Percentiles rank a stretch among this genome's conserved stretches.
These are phyloP conservation scores for Yamadazyma kitorensis DNA, from an alignment of 805 yeast species.

Conservation along the genomic window DNA sequence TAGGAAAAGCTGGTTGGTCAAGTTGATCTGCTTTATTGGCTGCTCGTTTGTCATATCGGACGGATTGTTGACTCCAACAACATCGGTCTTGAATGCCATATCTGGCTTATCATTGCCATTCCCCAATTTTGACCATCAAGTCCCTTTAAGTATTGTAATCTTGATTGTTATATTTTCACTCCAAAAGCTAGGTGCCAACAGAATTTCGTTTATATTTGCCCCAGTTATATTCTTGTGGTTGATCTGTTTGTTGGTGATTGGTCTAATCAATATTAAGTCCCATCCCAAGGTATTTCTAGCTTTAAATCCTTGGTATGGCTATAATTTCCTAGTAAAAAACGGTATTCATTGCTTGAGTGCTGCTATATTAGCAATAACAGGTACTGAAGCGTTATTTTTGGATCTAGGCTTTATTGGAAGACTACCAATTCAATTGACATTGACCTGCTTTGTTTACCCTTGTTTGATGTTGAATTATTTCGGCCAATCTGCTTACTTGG, in stretches of 20 bases:
- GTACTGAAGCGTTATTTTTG: slow-evolving; percentile 64
- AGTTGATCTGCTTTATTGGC: slow-evolving; percentile 44
- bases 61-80: slow-evolving; percentile 62
- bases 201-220: slow-evolving; percentile 48
- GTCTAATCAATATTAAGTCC: slow-evolving; percentile 42
- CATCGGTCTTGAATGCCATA: slow-evolving; percentile 57
- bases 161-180: slow-evolving; percentile 9
- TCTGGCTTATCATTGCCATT: slow-evolving; percentile 37
- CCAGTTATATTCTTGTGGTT: slow-evolving; percentile 57
- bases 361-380: slow-evolving; percentile 55
- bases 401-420: slow-evolving; percentile 56
- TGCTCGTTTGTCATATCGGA: slow-evolving; percentile 58
- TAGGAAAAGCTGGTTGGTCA: slow-evolving; percentile 1
- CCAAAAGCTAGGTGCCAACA: slow-evolving; percentile 51
- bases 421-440: slow-evolving; percentile 47
- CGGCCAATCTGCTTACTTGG: slow-evolving; percentile 56
- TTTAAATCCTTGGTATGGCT: slow-evolving; percentile 52
- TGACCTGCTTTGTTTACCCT: slow-evolving; percentile 48
- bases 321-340: slow-evolving; percentile 37
- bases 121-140: neutral
- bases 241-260: slow-evolving; percentile 41
- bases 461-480: slow-evolving; percentile 50
- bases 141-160: too few relatives aligned
- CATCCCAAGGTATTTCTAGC: slow-evolving; percentile 46
- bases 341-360: slow-evolving; percentile 46